Evolutionary conservation across 441 rosid genomes (phyloP), one percentile per base, ranked within the genome.

Genomic region (Manihot esculenta): DNA sequence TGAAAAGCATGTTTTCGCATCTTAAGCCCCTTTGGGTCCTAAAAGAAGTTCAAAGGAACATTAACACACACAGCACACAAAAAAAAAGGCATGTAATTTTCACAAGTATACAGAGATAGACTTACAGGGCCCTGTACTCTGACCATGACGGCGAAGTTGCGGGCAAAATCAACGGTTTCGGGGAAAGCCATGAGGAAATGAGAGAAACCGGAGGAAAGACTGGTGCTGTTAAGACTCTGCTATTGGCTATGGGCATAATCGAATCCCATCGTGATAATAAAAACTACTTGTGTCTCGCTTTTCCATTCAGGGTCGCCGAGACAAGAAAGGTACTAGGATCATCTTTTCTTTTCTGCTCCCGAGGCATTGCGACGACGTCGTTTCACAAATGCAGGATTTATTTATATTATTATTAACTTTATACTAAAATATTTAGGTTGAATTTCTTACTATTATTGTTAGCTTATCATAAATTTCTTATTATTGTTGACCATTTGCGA

Each of bases 21-120:
- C 92, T 93, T 93, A 75, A 89, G 48, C 49, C 98, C 92, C 78
- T 88, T 91, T 0, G 98, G 98, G 45, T 95, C 99, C 97, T 93
- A 69, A 55, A 60, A 33, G 15, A 30, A 72, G 41, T 35, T 30
- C 24, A 51, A 24, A 20, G 44, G 64, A 42, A 38, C 42, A 38
- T 38, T 38, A 38, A 38, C 42, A 0, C 42, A 38, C 42, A 58
- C 1, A 66, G 64, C 10, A 66, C 11, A 7, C 13, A 55, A 11
- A 18, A 23, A 18, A 23, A 50, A 24, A 18, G 48, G 20, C 67
- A 13, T 17, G 24, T 26, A 47, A 10, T 17, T n/a, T 10, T 10
- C 10, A 44, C 20, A 50, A 18, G 0, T 1, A 26, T 0, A 57
- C 12, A 45, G 74, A 68, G 47, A 51, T 38, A 13, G 27, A 75